These are phyloP conservation scores for Aspergillus sp. DNA, from an alignment of 2,329 filamentous ascomycete genomes.

Conservation along the genomic window DNA sequence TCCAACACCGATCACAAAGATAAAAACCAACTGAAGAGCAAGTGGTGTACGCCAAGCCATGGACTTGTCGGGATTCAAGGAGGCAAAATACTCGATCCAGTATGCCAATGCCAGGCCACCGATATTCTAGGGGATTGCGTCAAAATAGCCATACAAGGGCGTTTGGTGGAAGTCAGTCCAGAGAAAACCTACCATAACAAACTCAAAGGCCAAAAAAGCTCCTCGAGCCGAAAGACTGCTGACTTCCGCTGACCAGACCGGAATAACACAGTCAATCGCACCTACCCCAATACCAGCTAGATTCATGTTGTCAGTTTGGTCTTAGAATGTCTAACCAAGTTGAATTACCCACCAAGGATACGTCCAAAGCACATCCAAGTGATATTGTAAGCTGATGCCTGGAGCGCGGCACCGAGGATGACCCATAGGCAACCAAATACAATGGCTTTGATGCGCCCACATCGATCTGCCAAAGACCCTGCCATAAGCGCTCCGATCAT, in stretches of 20 bases:
- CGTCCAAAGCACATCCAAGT: slow-evolving; percentile 62
- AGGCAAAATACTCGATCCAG: slow-evolving; percentile 47
- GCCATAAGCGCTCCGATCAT: slow-evolving; percentile 56
- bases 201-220: slow-evolving; percentile 63
- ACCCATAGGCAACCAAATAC: slow-evolving; percentile 52
- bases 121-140: slow-evolving; percentile 53
- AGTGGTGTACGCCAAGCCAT: slow-evolving; percentile 58
- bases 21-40: slow-evolving; percentile 61
- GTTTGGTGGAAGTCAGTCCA: not conserved
- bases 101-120: slow-evolving; percentile 60
- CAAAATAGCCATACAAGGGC: not conserved
- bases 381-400: slow-evolving; percentile 58
- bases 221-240: slow-evolving; percentile 60
- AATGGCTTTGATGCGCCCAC: slow-evolving; percentile 58
- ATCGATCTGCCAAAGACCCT: slow-evolving; percentile 56
- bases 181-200: slow-evolving; percentile 35
- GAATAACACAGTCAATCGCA: slow-evolving; percentile 62
- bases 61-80: slow-evolving; percentile 45
- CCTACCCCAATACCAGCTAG: slow-evolving; percentile 48
- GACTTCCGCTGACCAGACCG: slow-evolving; percentile 64
- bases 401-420: slow-evolving; percentile 55
- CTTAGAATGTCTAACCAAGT: not conserved
- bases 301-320: not conserved
- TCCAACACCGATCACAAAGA: slow-evolving; percentile 48
- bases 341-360: slow-evolving; percentile 46